Evolutionary conservation across 2,329 filamentous ascomycete species (phyloP).

Genomic region (Nigrospora osmanthi): DNA sequence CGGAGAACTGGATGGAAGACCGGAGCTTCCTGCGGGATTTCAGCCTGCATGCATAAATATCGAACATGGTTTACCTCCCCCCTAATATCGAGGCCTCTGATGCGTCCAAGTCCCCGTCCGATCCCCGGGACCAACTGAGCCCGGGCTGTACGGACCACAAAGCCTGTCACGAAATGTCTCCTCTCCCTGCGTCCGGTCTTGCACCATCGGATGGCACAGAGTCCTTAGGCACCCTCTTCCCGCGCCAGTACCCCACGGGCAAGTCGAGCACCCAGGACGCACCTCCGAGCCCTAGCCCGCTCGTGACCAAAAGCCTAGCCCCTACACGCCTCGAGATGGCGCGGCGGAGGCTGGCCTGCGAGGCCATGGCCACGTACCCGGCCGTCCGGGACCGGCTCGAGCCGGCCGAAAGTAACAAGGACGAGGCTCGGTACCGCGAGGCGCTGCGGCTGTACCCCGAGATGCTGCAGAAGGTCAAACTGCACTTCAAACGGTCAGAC

Average conservation of each 20-base stretch:
- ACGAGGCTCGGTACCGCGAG: background rate
- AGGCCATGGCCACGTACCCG: background rate
- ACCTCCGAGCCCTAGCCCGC: too few relatives aligned
- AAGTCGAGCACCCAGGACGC: too few relatives aligned
- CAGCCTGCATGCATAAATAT: background rate
- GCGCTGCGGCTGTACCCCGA: conserved; percentile 1
- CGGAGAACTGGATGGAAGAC: background rate
- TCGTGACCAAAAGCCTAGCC: too few relatives aligned
- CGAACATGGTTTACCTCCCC: background rate
- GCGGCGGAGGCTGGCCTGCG: background rate
- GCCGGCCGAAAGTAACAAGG: background rate
- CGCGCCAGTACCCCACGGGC: too few relatives aligned
- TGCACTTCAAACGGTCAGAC: background rate
- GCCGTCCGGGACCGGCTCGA: background rate
- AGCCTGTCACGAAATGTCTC: too few relatives aligned
- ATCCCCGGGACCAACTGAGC: too few relatives aligned
- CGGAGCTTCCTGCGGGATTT: background rate
- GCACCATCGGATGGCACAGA: too few relatives aligned
- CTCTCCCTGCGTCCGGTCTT: too few relatives aligned
- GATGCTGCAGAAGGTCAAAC: background rate
- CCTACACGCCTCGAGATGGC: background rate
- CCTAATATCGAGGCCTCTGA: background rate
- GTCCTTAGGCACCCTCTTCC: too few relatives aligned
- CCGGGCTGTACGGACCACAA: too few relatives aligned
- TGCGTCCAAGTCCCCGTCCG: too few relatives aligned